Evolutionary conservation across 345 rosid species (phyloP), one percentile per base, ranked within the genome.

Genomic region (Bruguiera sexangula): DNA sequence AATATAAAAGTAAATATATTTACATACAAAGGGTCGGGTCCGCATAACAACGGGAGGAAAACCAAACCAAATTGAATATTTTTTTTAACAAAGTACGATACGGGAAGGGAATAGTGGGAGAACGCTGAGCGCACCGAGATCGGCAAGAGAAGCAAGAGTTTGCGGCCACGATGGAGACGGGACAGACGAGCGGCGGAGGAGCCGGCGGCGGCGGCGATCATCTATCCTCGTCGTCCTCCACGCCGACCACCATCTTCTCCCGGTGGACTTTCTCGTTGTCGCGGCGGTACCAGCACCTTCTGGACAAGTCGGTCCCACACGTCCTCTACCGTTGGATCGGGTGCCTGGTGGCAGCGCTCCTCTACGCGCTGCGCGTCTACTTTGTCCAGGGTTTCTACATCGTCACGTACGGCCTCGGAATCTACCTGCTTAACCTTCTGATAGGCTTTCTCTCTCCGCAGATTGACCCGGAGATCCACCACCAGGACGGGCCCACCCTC

Each of bases 381-480:
- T 63, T 88, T 3, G 82, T 92, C 21, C 84, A 91, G 82, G 99
- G 97, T 6, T 94, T 87, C 83, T 89, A 91, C 84, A 83, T 94
- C 84, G 79, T 94, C 82, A 85, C 98, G 32, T 94, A 89, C 80
- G 98, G 84, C 21, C 83, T 91, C 20, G 96, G 97, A 60, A 91
- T 94, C 83, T 94, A 91, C 82, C 72, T 91, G 84, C 80, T 94
- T 36, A 94, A 88, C 63, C 90, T 91, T 65, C 82, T 94, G 73
- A 89, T 95, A 46, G 96, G 90, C 6, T 95, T 95, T 69, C 83
- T 95, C 16, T 91, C 99, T 48, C 99, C 99, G 60, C 97, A 88
- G 76, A 89, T 89, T 46, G 99, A 95, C 73, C 99, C 96, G 6
- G 97, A 90, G 82, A 73, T 79, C 51, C 75, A 56, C 7, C 16